Evolutionary conservation across 2,329 filamentous ascomycete species (phyloP).

Genomic region (Huntiella omanensis): DNA sequence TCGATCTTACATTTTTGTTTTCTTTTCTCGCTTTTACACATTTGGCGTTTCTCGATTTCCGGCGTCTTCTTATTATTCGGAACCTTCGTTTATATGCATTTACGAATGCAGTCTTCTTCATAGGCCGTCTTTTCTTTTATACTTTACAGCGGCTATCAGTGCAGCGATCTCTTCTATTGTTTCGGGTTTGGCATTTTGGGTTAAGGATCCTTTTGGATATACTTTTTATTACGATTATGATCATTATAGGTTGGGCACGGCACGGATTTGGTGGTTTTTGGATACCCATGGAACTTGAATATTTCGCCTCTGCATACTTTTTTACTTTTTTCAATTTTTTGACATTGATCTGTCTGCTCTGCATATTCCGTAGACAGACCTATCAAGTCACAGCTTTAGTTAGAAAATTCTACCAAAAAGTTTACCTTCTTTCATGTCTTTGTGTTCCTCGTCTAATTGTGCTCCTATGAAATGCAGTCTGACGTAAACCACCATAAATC

Average conservation of each 20-base stretch:
- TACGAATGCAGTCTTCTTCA: background rate
- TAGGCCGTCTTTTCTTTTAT: constrained; percentile 2
- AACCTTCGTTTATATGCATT: background rate
- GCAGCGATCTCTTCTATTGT: constrained; percentile 11
- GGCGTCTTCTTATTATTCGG: no score
- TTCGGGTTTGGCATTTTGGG: constrained; percentile 10
- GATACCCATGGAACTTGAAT: constrained; percentile 11
- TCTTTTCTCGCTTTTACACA: constrained; percentile 1
- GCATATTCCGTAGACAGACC: background rate
- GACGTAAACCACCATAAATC: no score
- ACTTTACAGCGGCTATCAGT: constrained; percentile 10
- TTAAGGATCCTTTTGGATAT: constrained; percentile 1
- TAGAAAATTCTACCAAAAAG: background rate
- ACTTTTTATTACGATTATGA: constrained; percentile 11
- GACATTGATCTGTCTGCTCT: background rate
- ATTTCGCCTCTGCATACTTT: constrained; percentile 4
- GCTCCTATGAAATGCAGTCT: background rate
- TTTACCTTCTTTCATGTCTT: background rate
- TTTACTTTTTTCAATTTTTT: background rate
- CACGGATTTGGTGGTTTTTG: constrained; percentile 7
- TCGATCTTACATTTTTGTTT: background rate
- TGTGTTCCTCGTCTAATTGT: background rate
- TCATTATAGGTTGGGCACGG: constrained; percentile 9
- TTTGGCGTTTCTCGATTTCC: background rate
- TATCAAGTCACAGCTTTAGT: background rate